phyloP scores from a whole-genome alignment of 768 basidiomycete species.

The Lyophyllum shimeji region DNA sequence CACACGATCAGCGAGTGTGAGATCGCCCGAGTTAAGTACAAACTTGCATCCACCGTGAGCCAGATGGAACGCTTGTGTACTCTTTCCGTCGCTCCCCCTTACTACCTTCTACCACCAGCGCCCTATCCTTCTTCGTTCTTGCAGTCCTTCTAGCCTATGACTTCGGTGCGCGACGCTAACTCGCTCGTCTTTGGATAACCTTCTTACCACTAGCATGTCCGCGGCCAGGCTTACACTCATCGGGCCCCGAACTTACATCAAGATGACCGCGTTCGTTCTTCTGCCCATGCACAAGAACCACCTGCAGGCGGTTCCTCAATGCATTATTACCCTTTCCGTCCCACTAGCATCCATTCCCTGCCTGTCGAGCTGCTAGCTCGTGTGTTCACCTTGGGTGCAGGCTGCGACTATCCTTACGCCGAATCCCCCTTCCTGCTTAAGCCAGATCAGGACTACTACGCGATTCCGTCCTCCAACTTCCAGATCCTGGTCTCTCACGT shows the following conservation, averaged over 20 bases:
- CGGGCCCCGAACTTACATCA: constrained; percentile 2
- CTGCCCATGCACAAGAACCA: constrained; percentile 12
- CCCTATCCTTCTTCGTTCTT: not conserved
- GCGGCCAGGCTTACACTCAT: constrained; percentile 7
- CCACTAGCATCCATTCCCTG: constrained; percentile 40
- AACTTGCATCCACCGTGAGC: no score
- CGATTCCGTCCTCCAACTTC: constrained; percentile 43
- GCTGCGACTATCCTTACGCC: constrained; percentile 41
- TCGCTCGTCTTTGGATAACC: constrained; percentile 1
- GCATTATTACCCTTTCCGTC: constrained; percentile 19
- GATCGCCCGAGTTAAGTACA: no score
- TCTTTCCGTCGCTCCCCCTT: not conserved
- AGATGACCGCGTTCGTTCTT: constrained; percentile 2
- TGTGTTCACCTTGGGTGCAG: constrained; percentile 55
- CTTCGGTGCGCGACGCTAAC: constrained; percentile 4
- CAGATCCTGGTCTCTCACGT: constrained; percentile 60
- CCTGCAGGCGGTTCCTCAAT: constrained; percentile 5
- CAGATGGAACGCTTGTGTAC: no score
- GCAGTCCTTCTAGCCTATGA: not conserved
- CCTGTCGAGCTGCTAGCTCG: constrained; percentile 60
- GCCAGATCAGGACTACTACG: constrained; percentile 41
- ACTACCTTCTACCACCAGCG: not conserved
- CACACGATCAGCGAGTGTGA: constrained; percentile 17
- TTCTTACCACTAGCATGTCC: constrained; percentile 7
- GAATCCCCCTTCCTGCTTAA: constrained; percentile 51